Percentiles rank a stretch among this genome's conserved stretches.
Conservation (phyloP, 1,139 yeast species). For the Blastobotrys indianensis region DNA sequence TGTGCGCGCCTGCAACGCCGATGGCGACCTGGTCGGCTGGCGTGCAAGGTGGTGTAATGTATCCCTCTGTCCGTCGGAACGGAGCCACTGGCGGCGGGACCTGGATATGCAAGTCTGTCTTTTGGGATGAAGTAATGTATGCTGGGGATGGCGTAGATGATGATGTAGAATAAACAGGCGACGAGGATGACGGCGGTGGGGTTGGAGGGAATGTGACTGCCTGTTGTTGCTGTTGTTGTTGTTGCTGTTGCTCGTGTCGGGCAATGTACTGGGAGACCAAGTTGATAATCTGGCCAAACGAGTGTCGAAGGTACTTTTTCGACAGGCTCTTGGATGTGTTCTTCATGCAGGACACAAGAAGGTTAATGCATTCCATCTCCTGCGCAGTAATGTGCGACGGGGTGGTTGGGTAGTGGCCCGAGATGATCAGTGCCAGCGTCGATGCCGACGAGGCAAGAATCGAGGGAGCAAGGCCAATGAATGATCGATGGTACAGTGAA, state of each 20-base stretch:
- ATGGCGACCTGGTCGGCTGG: conserved; percentile 21
- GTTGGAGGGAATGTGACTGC: conserved; percentile 22
- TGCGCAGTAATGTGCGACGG: conserved; percentile 19
- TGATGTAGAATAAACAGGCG: conserved; percentile 1
- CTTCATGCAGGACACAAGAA: conserved; percentile 33
- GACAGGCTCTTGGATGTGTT: conserved; percentile 34
- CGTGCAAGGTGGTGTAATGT: conserved; percentile 32
- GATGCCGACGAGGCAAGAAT: conserved; percentile 65
- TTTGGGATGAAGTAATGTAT: conserved; percentile 14
- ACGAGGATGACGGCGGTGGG: conserved; percentile 21
- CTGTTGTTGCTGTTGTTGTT: conserved; percentile 13
- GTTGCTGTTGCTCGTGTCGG: conserved; percentile 13
- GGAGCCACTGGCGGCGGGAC: conserved; percentile 7
- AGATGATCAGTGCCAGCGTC: conserved; percentile 64
- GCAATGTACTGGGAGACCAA: conserved; percentile 9
- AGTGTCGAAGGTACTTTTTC: conserved; percentile 31
- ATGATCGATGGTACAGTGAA: conserved; percentile 64
- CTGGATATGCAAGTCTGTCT: conserved; percentile 11
- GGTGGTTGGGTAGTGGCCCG: conserved; percentile 33
- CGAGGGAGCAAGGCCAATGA: conserved; percentile 56
- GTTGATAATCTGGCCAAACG: conserved; percentile 14
- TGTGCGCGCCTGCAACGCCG: not conserved
- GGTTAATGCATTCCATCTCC: conserved; percentile 29
- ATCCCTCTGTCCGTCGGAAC: conserved; percentile 17
- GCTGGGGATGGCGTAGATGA: conserved; percentile 13